Conservation (phyloP, 2,329 filamentous ascomycete species). For the Penicillium olsonii region DNA sequence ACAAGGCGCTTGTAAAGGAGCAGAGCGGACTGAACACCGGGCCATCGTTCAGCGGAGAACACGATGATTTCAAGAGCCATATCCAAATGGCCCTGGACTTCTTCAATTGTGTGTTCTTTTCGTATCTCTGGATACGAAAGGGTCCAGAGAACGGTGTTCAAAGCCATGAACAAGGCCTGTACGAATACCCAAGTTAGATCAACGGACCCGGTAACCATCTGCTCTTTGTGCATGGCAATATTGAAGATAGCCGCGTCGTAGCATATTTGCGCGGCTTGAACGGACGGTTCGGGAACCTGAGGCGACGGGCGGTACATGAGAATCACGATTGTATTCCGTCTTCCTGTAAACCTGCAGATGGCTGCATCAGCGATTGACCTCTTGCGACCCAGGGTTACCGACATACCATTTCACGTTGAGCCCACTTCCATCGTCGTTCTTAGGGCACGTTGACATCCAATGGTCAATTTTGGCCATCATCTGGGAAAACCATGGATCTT, state of each 20-base stretch:
- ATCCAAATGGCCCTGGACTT: slow-evolving; percentile 74
- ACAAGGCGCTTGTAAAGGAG: slow-evolving; percentile 86
- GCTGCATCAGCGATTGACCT: neutral
- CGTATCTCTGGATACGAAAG: slow-evolving; percentile 85
- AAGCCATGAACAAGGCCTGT: slow-evolving; percentile 82
- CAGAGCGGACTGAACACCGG: slow-evolving; percentile 79
- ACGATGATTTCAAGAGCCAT: slow-evolving; percentile 76
- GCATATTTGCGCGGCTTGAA: slow-evolving; percentile 75
- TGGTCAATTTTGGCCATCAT: slow-evolving; percentile 77
- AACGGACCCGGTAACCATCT: slow-evolving; percentile 72
- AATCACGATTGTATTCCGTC: slow-evolving; percentile 85
- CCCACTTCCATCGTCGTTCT: slow-evolving; percentile 65
- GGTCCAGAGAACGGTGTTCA: slow-evolving; percentile 90
- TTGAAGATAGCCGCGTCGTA: slow-evolving; percentile 82
- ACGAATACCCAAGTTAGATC: slow-evolving; percentile 96
- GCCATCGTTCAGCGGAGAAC: slow-evolving; percentile 84
- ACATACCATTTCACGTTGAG: slow-evolving; percentile 80
- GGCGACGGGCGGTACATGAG: slow-evolving; percentile 88
- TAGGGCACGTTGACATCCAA: slow-evolving; percentile 77
- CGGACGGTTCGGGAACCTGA: slow-evolving; percentile 82
- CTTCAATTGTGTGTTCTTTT: slow-evolving; percentile 67
- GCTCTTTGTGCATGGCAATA: slow-evolving; percentile 75
- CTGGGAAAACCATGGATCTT: slow-evolving; percentile 80
- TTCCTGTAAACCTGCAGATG: slow-evolving; percentile 57
- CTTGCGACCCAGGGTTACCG: neutral